Conservation (phyloP, 441 rosid genomes). For the Aquilaria agallochum region DNA sequence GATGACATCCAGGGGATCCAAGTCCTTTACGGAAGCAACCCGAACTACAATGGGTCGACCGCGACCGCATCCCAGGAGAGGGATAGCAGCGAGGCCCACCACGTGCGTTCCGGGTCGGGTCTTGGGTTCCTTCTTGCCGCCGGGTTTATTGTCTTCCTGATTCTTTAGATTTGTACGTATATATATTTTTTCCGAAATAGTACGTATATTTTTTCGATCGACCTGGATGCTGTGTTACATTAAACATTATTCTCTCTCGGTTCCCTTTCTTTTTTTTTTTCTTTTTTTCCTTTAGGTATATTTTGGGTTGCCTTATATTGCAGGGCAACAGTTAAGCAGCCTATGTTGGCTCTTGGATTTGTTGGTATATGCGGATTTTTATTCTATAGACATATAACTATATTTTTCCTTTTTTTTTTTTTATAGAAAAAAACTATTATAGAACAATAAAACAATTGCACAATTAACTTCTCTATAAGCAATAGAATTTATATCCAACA, state of each 20-base stretch:
- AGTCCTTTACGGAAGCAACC: constrained; percentile 63
- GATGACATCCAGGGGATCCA: constrained; percentile 80
- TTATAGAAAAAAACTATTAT: no score
- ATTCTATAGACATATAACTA: no score
- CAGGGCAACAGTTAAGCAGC: no score
- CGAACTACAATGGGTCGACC: constrained; percentile 53
- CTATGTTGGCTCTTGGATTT: no score
- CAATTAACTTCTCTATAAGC: no score
- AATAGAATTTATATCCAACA: no score
- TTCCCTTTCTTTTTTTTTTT: not conserved
- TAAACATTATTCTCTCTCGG: not conserved
- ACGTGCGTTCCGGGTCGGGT: constrained; percentile 15
- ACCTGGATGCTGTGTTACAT: not conserved
- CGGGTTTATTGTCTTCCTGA: constrained; percentile 24
- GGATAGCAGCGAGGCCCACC: constrained; percentile 34
- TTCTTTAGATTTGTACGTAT: constrained; percentile 23
- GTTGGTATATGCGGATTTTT: no score
- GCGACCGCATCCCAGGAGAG: constrained; percentile 35
- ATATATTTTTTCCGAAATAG: not conserved
- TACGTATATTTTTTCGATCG: not conserved
- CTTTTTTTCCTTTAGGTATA: not conserved
- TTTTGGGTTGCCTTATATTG: no score
- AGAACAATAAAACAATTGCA: no score
- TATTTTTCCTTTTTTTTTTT: no score
- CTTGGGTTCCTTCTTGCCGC: constrained; percentile 25